These are phyloP conservation scores for Pseudogymnoascus sp. DNA, from an alignment of 2,329 filamentous ascomycete species.

Conservation along the genomic window DNA sequence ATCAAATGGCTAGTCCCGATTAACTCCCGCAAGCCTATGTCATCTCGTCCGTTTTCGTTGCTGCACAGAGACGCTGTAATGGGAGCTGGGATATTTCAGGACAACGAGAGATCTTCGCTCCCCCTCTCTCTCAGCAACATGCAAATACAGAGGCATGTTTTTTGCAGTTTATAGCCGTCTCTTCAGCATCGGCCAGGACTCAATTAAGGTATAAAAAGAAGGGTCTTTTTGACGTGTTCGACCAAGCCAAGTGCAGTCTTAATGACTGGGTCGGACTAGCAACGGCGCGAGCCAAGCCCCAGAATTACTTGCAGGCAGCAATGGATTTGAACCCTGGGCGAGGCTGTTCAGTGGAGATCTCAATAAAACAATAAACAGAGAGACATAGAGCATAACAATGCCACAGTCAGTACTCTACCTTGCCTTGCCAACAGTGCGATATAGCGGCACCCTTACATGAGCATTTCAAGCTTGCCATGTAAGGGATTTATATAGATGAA, in stretches of 20 bases:
- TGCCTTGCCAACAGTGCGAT: background rate
- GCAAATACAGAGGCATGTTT: background rate
- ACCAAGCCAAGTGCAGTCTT: background rate
- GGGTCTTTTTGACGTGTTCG: background rate
- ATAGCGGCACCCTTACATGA: background rate
- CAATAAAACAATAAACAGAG: background rate
- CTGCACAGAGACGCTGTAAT: background rate
- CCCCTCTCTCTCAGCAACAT: background rate
- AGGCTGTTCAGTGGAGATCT: conserved; percentile 1
- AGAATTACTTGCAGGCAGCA: background rate
- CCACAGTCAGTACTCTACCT: background rate
- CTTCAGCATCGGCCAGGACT: background rate
- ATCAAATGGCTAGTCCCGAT: conserved; percentile 6
- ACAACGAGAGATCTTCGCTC: background rate
- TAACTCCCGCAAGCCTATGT: background rate
- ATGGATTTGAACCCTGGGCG: background rate
- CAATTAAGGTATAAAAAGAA: conserved; percentile 6
- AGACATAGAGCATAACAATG: background rate
- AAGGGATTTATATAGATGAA: background rate
- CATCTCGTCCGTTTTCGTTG: background rate
- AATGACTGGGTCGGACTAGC: conserved; percentile 4
- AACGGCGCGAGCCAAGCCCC: conserved; percentile 5
- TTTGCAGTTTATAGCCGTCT: background rate
- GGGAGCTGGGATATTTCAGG: background rate
- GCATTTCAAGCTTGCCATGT: background rate